phyloP scores from a whole-genome alignment of 768 basidiomycete species.

The Porphyrellus cyaneotinctus region DNA sequence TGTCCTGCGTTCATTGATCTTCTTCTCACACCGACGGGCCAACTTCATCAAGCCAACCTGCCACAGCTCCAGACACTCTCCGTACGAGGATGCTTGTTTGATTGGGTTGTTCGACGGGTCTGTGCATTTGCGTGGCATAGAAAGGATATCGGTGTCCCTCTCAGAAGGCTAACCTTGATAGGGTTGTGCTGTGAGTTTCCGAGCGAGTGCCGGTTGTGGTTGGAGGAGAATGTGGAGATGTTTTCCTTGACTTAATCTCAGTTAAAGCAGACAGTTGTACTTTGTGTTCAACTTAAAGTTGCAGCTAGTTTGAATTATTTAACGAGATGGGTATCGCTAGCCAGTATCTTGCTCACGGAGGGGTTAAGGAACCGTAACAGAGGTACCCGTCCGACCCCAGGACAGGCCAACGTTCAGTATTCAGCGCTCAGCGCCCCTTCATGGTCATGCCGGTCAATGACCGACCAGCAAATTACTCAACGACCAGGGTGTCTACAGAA shows the following conservation, averaged over 20 bases:
- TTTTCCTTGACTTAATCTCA: neutral
- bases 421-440: too few species aligned
- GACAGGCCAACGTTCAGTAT: too few species aligned
- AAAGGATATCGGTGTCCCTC: neutral
- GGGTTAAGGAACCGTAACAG: too few species aligned
- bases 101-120: neutral
- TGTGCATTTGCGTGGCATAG: neutral
- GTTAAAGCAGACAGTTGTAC: too few species aligned
- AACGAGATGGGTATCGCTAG: too few species aligned
- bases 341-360: too few species aligned
- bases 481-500: too few species aligned
- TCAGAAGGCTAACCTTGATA: neutral
- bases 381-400: too few species aligned
- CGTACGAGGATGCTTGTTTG: neutral
- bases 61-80: neutral
- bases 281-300: too few species aligned
- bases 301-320: too few species aligned
- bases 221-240: neutral
- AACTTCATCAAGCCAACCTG: neutral
- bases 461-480: too few species aligned
- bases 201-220: neutral
- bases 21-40: neutral
- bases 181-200: neutral
- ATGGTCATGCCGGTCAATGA: too few species aligned
- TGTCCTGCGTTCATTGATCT: neutral